A percentile compares a stretch with the other conserved stretches of the same genome.
These are phyloP conservation scores for Kernera saxatilis DNA, from an alignment of 345 rosid species.

Conservation along the genomic window DNA sequence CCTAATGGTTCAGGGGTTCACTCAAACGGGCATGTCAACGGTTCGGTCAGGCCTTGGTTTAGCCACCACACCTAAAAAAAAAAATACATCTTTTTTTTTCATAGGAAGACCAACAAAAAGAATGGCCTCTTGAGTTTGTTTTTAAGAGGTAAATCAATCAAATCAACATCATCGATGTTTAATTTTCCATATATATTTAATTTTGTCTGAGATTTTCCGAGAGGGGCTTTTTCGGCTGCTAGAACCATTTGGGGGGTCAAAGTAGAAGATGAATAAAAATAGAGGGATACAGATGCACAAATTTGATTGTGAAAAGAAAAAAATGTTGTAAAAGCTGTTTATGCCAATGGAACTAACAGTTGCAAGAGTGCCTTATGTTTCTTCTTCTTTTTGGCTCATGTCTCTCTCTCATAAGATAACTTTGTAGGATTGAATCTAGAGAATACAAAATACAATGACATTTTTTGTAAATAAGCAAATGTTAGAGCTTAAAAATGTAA, in stretches of 20 bases:
- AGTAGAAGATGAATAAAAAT: conserved; percentile 20
- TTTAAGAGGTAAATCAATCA: conserved; percentile 25
- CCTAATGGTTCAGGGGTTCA: conserved; percentile 77
- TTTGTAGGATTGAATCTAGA: no score
- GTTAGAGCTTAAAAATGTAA: no score
- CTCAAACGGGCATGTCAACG: conserved; percentile 74
- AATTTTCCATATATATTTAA: conserved; percentile 21
- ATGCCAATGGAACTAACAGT: conserved; percentile 43
- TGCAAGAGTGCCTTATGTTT: conserved; percentile 19
- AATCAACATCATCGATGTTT: conserved; percentile 22
- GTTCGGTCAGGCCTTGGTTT: conserved; percentile 82
- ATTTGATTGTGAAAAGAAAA: conserved; percentile 2
- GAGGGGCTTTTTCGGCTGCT: conserved; percentile 9
- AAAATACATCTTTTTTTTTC: conserved; percentile 18
- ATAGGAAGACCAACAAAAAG: conserved; percentile 24
- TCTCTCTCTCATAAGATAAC: neutral
- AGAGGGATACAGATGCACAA: conserved; percentile 14
- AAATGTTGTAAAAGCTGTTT: conserved; percentile 9
- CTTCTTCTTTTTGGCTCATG: neutral
- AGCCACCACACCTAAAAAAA: conserved; percentile 44
- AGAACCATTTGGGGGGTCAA: conserved; percentile 16
- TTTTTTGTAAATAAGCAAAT: no score
- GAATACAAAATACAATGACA: no score
- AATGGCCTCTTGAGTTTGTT: conserved; percentile 27
- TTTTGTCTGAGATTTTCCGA: neutral